These are phyloP conservation scores for Aspergillus amoenus DNA, from an alignment of 2,329 filamentous ascomycete species.

Conservation along the genomic window DNA sequence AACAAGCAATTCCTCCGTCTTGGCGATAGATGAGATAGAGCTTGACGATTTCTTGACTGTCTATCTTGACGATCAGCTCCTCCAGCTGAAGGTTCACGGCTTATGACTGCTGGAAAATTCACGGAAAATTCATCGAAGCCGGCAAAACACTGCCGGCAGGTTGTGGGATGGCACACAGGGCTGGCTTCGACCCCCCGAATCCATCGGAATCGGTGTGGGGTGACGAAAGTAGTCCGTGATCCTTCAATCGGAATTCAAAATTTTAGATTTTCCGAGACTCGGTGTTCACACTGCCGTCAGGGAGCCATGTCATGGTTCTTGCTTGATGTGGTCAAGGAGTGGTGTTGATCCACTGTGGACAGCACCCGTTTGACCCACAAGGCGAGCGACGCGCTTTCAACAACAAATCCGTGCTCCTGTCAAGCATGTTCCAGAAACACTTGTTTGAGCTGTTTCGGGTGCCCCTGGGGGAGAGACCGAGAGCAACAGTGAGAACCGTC, in stretches of 20 bases:
- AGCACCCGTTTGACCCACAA: not conserved
- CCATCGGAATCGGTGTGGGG: too few species aligned
- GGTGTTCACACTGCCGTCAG: not conserved
- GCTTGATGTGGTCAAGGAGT: not conserved
- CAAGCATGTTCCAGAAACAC: not conserved
- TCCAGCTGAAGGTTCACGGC: not conserved
- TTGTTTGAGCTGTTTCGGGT: not conserved
- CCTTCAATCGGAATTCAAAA: not conserved
- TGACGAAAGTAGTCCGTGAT: not conserved
- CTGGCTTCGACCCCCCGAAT: too few species aligned
- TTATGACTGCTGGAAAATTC: slow-evolving; percentile 5
- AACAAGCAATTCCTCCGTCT: slow-evolving; percentile 18
- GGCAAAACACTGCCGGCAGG: not conserved
- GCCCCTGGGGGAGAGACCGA: not conserved
- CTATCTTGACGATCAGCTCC: not conserved
- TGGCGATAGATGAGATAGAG: slow-evolving; percentile 1
- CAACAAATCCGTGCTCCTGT: too few species aligned
- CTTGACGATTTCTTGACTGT: not conserved
- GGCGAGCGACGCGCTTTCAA: not conserved
- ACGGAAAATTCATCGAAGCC: too few species aligned
- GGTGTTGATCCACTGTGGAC: slow-evolving; percentile 1
- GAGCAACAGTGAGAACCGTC: not conserved
- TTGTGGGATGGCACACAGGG: not conserved
- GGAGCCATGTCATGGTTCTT: not conserved
- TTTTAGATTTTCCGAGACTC: not conserved